phyloP scores from a whole-genome alignment of 2,329 filamentous ascomycete genomes.

The Bertia moriformis region DNA sequence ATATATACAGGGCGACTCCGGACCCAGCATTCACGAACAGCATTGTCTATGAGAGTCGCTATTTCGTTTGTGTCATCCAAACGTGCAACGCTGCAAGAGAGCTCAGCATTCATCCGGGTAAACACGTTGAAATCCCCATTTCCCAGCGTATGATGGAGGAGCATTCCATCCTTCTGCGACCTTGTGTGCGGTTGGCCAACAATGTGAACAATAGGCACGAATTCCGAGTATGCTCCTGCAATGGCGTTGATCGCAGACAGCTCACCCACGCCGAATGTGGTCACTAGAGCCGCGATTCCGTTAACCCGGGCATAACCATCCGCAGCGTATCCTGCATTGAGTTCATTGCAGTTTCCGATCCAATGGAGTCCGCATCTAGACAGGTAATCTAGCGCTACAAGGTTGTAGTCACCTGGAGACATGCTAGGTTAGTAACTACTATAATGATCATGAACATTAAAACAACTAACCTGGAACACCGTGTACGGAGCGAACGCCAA shows the following conservation, averaged over 20 bases:
- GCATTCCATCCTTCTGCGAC: constrained; percentile 27
- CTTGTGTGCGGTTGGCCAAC: constrained; percentile 35
- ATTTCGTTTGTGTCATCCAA: constrained; percentile 58
- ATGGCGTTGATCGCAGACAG: constrained; percentile 62
- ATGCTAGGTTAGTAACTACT: constrained; percentile 51
- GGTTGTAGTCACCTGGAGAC: constrained; percentile 55
- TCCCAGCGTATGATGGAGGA: constrained; percentile 57
- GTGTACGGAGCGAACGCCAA: constrained; percentile 32
- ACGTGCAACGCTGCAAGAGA: constrained; percentile 59
- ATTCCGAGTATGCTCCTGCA: constrained; percentile 61
- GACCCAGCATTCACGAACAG: constrained; percentile 60
- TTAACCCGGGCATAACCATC: constrained; percentile 66
- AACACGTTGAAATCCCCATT: constrained; percentile 77
- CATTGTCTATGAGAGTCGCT: constrained; percentile 62
- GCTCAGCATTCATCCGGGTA: constrained; percentile 57
- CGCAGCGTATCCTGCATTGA: constrained; percentile 66
- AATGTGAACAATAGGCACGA: constrained; percentile 54
- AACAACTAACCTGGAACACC: constrained; percentile 59
- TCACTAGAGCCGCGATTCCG: constrained; percentile 55
- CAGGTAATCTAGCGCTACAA: constrained; percentile 54
- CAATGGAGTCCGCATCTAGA: constrained; percentile 41
- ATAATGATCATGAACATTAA: constrained; percentile 15
- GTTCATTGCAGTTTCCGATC: constrained; percentile 59
- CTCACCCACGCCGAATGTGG: constrained; percentile 64
- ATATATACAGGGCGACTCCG: constrained; percentile 71